Conservation (phyloP, 495 filamentous ascomycete genomes). For the Aspergillus baeticus region DNA sequence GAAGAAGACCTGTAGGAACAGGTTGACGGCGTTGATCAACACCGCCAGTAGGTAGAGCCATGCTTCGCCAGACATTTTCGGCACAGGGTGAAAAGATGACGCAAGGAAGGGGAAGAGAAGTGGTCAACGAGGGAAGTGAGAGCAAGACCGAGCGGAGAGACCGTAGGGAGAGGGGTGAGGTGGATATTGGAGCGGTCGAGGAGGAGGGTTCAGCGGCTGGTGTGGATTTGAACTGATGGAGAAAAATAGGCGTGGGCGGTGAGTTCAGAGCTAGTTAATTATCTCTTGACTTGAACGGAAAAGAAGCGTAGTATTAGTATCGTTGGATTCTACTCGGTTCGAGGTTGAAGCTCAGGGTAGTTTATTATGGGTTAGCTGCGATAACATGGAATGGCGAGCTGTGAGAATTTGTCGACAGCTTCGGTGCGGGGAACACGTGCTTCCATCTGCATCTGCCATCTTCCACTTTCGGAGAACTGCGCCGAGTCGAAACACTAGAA, state of each 20-base stretch:
- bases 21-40: constrained; percentile 99
- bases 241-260: constrained; percentile 20
- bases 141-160: constrained; percentile 1
- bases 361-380: neutral
- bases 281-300: neutral
- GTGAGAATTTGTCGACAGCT: constrained; percentile 1
- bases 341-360: neutral
- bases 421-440: constrained; percentile 34
- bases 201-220: constrained; percentile 9
- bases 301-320: neutral
- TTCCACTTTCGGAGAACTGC: neutral
- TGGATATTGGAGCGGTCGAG: constrained; percentile 6
- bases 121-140: neutral
- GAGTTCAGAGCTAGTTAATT: constrained; percentile 2
- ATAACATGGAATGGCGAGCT: neutral
- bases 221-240: constrained; percentile 16
- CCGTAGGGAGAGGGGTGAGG: constrained; percentile 9
- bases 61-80: constrained; percentile 96
- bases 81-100: constrained; percentile 7
- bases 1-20: constrained; percentile 99
- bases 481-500: neutral
- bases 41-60: constrained; percentile 99
- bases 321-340: neutral
- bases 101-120: constrained; percentile 11
- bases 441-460: constrained; percentile 15